Base-by-base conservation (phyloP, 2,329 filamentous ascomycete species). In the Aspergillus persii region DNA sequence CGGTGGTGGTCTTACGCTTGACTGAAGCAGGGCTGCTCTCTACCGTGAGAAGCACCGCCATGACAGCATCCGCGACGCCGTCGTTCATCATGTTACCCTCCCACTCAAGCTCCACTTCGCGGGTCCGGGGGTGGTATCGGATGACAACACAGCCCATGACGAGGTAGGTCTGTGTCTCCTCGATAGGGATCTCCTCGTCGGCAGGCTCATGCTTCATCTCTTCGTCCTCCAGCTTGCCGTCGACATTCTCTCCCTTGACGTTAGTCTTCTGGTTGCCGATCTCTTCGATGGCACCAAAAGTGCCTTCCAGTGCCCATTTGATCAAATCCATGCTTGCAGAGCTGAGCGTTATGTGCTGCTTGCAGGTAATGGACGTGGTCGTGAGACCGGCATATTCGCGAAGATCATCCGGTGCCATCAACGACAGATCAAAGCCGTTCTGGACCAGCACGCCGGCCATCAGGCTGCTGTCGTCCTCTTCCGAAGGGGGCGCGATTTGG, bases 1-100 rank as follows among this genome's bases (percentile, higher is more conserved):
- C 2, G 15, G 47, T 52, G 36, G 44, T 47, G 50, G 52, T 36
- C 63, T 64, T 82, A 90, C 92, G 90, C 77, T 95, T 96, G 53
- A 99, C 94, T 11, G 95, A 94, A 12, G 95, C 95, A 4, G 94
- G 95, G 56, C 91, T 96, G 75, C 89, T 96, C 77, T 99, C 95
- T 26, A 96, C 91, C 0, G 90, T 93, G 67, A 96, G 87, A 9
- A 99, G 83, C 2, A 97, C 92, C 0, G 92, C 92, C 83, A 98
- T 91, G 56, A 98, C 90, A 15, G 95, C 92, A 76, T 99, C 95
- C n/a, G 95, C 95, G 69, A 99, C 96, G 61, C 92, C 91, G 71
- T 99, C 95, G 74, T 98, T 99, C 70, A 97, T 88, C 80, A 96
- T 90, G 73, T 98, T 99, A 59, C 93, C 95, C 74, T 98, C 94